Evolutionary conservation across 257 asterid genomes (phyloP).

Genomic region (Solanum paucissectum): DNA sequence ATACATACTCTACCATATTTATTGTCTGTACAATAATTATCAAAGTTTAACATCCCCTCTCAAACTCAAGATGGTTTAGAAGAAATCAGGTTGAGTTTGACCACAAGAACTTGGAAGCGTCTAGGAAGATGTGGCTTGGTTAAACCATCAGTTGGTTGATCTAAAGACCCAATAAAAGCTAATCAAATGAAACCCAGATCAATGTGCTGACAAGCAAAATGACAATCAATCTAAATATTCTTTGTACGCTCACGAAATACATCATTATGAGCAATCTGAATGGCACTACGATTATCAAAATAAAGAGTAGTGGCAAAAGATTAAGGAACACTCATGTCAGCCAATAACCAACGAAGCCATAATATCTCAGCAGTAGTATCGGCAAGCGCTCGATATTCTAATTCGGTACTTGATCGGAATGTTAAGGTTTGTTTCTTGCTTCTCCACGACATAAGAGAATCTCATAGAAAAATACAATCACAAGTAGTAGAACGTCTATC

Average conservation of each 20-base stretch:
- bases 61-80: constrained; percentile 1
- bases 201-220: background rate
- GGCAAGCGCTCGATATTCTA: background rate
- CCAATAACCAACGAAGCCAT: background rate
- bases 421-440: background rate
- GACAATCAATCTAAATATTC: background rate
- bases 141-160: background rate
- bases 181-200: background rate
- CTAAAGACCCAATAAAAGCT: background rate
- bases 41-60: background rate
- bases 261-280: background rate
- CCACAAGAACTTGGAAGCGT: background rate
- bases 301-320: background rate
- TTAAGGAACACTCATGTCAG: background rate
- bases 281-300: background rate
- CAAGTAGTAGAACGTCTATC: background rate
- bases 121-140: background rate
- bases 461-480: background rate
- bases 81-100: background rate
- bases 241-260: background rate
- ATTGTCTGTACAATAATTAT: background rate
- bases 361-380: background rate
- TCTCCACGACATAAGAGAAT: background rate
- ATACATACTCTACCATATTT: too few relatives aligned
- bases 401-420: background rate